Percentiles rank a stretch among this genome's conserved stretches.
Conservation (phyloP, 1,284 basidiomycete species). For the Trichosporon sp. region DNA sequence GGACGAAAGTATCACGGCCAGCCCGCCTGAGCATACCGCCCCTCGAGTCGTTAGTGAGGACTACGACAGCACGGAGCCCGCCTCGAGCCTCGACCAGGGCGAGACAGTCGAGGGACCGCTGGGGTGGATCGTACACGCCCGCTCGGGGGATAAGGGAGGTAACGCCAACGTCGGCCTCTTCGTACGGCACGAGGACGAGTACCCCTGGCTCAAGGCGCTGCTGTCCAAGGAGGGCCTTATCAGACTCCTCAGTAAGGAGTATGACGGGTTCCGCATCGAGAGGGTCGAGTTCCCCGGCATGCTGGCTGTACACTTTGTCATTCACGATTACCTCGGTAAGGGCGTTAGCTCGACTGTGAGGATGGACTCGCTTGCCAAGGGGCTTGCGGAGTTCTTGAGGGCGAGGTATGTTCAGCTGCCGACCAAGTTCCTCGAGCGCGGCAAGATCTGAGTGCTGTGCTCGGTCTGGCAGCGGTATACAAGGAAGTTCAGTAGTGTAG, state of each 20-base stretch:
- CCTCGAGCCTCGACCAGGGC: conserved; percentile 8
- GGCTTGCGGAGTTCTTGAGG: conserved; percentile 17
- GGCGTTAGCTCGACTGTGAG: conserved; percentile 13
- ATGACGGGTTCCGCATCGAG: conserved; percentile 21
- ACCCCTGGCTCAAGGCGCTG: conserved; percentile 20
- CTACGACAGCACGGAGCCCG: conserved; percentile 9
- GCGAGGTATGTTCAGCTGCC: conserved; percentile 12
- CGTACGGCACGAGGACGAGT: conserved; percentile 24
- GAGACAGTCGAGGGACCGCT: conserved; percentile 20
- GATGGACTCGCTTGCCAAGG: conserved; percentile 17
- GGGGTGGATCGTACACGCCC: conserved; percentile 26
- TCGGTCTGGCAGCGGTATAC: too few relatives aligned
- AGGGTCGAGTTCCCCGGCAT: conserved; percentile 30
- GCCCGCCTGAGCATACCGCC: neutral
- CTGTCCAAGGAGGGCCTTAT: conserved; percentile 18
- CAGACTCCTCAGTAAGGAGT: conserved; percentile 23
- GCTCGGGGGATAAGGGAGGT: conserved; percentile 32
- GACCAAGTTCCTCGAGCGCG: conserved; percentile 11
- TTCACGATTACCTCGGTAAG: conserved; percentile 37
- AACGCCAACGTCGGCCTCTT: conserved; percentile 31
- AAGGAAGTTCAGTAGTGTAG: too few relatives aligned
- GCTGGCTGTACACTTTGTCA: conserved; percentile 33
- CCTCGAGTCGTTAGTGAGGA: conserved; percentile 5
- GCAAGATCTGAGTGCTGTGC: conserved; percentile 8
- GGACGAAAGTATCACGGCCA: neutral